Evolutionary conservation across 2,329 filamentous ascomycete species (phyloP).

Genomic region (Sporothrix dimorphospora): DNA sequence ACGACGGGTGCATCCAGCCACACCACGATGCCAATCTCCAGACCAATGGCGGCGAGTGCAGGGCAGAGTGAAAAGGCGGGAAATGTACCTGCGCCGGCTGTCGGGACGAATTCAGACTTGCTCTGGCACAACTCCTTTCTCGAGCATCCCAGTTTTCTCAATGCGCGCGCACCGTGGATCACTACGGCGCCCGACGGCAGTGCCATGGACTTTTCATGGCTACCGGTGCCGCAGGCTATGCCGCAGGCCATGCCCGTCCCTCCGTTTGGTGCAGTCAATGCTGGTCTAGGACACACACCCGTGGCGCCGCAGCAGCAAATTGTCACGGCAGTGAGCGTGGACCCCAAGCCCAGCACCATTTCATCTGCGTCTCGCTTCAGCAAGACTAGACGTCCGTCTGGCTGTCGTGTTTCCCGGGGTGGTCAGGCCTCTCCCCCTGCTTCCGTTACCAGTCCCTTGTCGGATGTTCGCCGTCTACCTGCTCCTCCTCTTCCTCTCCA

Average conservation of each 20-base stretch:
- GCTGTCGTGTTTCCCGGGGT: not conserved
- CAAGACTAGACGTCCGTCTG: not conserved
- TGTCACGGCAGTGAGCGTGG: not conserved
- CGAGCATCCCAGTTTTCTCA: not conserved
- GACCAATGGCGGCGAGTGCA: not conserved
- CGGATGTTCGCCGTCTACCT: not conserved
- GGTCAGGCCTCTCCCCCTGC: not conserved
- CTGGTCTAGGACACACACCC: not conserved
- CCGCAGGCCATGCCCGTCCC: not conserved
- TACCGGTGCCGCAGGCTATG: not conserved
- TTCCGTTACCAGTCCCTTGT: not conserved
- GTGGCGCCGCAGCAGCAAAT: not conserved
- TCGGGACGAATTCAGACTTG: not conserved
- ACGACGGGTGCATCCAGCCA: no score
- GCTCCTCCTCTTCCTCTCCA: not conserved
- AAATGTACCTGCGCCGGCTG: not conserved
- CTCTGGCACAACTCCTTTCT: not conserved
- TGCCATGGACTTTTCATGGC: not conserved
- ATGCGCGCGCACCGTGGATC: not conserved
- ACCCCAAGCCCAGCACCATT: not conserved
- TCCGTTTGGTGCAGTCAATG: not conserved
- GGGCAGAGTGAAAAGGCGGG: not conserved
- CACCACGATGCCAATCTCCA: not conserved
- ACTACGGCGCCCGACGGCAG: not conserved
- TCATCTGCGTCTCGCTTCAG: not conserved